A percentile compares a stretch with the other conserved stretches of the same genome.
Evolutionary conservation across 148 eudicot genomes (phyloP).

Genomic region (Vaccinium macrocarpon): DNA sequence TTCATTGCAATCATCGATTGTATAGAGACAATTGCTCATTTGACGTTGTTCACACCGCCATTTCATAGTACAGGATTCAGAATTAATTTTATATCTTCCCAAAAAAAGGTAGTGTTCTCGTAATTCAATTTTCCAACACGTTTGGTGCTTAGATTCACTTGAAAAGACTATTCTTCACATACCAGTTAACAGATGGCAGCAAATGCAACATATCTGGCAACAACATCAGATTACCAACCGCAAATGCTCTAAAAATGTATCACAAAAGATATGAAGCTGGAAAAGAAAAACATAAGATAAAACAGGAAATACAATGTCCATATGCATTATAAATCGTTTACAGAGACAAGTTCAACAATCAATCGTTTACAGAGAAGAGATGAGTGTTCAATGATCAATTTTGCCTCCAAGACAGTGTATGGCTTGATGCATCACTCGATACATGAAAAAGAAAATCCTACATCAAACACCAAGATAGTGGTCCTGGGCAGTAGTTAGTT

Average conservation of each 20-base stretch:
- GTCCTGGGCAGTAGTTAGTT: not conserved
- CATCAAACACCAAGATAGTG: not conserved
- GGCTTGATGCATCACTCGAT: not conserved
- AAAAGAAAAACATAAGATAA: not conserved
- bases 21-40: not conserved
- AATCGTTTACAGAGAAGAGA: not conserved
- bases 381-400: too few relatives aligned
- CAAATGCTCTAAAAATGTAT: not conserved
- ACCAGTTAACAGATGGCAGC: not conserved
- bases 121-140: not conserved
- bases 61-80: not conserved
- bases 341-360: not conserved
- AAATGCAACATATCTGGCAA: not conserved
- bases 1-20: not conserved
- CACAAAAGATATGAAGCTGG: not conserved
- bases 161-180: not conserved
- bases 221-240: not conserved
- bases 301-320: not conserved
- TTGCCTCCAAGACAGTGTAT: not conserved
- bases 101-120: not conserved
- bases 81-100: not conserved
- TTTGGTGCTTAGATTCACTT: slow-evolving; percentile 1
- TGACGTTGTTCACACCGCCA: not conserved
- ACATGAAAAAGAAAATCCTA: not conserved
- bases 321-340: not conserved